Conservation (phyloP, 225 moss, liverwort and hornwort genomes). For the Pleurozium schreberi region DNA sequence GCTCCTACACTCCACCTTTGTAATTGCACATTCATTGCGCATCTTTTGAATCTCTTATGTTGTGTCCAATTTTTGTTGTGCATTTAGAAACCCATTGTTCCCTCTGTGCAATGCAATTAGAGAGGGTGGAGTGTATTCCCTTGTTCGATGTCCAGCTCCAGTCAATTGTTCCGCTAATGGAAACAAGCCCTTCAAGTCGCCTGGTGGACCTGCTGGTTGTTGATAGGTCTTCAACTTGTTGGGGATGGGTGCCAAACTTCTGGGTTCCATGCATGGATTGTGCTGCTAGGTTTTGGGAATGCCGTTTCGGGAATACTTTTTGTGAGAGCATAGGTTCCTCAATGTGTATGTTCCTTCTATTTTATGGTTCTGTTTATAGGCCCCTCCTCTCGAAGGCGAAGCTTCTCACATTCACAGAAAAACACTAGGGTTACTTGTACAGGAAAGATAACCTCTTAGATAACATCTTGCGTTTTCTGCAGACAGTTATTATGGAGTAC, state of each 20-base stretch:
- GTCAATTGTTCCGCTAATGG: neutral
- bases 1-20: neutral
- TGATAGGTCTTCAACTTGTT: neutral
- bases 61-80: neutral
- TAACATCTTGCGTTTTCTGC: neutral
- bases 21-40: neutral
- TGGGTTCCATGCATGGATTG: neutral
- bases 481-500: neutral
- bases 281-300: neutral
- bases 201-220: neutral
- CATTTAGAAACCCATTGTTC: neutral
- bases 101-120: neutral
- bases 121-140: neutral
- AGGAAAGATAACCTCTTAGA: neutral
- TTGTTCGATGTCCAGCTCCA: neutral
- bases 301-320: neutral
- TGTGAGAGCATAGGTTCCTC: neutral
- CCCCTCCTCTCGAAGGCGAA: neutral
- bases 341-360: neutral
- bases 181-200: neutral
- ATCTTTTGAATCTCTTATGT: neutral
- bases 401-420: neutral
- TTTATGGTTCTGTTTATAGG: neutral
- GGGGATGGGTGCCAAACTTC: neutral
- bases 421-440: neutral